Conservation (phyloP, 1,139 yeast species). For the Tardiomyces digboiensis region DNA sequence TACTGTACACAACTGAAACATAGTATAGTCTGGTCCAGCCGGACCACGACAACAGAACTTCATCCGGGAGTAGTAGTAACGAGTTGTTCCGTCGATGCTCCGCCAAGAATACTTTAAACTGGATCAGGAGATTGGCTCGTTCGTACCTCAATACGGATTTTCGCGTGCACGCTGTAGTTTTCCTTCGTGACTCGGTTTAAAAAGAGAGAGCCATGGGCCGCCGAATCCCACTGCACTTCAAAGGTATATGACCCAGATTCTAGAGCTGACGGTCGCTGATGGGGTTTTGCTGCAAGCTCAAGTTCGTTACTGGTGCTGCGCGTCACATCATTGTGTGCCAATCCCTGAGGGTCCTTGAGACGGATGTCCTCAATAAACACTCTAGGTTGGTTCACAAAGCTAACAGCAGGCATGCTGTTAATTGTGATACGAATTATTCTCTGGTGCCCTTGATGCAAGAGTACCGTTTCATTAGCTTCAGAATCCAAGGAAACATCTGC, state of each 20-base stretch:
- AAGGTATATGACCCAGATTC: constrained; percentile 7
- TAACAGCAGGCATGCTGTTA: constrained; percentile 8
- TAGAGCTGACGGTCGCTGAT: constrained; percentile 7
- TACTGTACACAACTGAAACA: too few species aligned
- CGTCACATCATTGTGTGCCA: constrained; percentile 6
- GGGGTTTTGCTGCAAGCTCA: constrained; percentile 3
- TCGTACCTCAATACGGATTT: constrained; percentile 1
- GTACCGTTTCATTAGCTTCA: constrained; percentile 8
- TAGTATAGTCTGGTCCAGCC: too few species aligned
- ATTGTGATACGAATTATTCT: constrained; percentile 16
- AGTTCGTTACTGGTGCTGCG: constrained; percentile 4
- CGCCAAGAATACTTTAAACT: too few species aligned
- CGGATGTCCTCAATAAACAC: constrained; percentile 11
- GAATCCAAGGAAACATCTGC: constrained; percentile 11
- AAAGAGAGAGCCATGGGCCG: constrained; percentile 12
- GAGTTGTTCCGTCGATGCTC: too few species aligned
- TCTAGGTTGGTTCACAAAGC: constrained; percentile 2
- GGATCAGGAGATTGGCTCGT: background rate
- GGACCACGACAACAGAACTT: too few species aligned
- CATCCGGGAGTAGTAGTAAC: too few species aligned
- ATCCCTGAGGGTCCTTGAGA: constrained; percentile 14
- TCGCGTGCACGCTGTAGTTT: constrained; percentile 7
- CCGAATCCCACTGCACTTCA: constrained; percentile 16
- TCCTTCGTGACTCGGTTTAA: constrained; percentile 12
- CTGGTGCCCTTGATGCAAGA: constrained; percentile 22